A percentile compares a stretch with the other conserved stretches of the same genome.
These are phyloP conservation scores for Trichoderma erinaceum DNA, from an alignment of 495 filamentous ascomycete species.

Conservation along the genomic window DNA sequence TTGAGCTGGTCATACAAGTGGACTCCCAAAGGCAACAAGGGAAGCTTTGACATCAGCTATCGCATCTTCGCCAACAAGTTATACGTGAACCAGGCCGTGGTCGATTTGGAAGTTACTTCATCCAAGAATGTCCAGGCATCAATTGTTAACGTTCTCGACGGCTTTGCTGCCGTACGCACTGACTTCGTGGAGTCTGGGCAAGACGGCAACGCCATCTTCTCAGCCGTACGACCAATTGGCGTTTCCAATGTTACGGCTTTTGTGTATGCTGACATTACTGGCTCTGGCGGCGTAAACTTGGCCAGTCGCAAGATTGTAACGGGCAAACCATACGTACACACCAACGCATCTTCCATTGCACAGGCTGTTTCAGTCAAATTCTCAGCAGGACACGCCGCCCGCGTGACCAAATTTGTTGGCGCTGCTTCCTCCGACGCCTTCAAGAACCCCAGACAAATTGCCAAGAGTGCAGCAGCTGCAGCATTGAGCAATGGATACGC, in stretches of 20 bases:
- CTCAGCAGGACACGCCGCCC: not conserved
- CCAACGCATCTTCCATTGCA: conserved; percentile 5
- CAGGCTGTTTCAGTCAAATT: conserved; percentile 2
- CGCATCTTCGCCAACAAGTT: conserved; percentile 51
- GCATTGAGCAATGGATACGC: conserved; percentile 38
- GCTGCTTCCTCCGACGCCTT: conserved; percentile 3
- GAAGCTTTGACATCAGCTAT: conserved; percentile 38
- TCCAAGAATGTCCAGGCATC: conserved; percentile 26
- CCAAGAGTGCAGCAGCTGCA: conserved; percentile 30
- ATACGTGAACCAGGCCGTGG: conserved; percentile 41
- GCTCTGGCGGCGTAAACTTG: conserved; percentile 37
- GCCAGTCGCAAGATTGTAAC: conserved; percentile 24
- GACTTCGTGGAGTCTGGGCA: conserved; percentile 35
- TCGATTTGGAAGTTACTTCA: conserved; percentile 38
- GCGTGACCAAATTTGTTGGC: conserved; percentile 4
- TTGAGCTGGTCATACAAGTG: conserved; percentile 61
- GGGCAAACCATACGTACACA: not conserved
- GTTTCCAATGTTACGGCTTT: conserved; percentile 46
- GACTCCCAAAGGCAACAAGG: conserved; percentile 40
- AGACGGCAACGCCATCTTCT: conserved; percentile 39
- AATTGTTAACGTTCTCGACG: conserved; percentile 41
- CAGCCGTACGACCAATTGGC: conserved; percentile 44
- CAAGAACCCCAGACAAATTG: not conserved
- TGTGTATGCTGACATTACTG: conserved; percentile 25
- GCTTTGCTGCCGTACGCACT: conserved; percentile 46